Base-by-base conservation (phyloP, 192 early-diverging fungal species). In the Gonapodya sp. region DNA sequence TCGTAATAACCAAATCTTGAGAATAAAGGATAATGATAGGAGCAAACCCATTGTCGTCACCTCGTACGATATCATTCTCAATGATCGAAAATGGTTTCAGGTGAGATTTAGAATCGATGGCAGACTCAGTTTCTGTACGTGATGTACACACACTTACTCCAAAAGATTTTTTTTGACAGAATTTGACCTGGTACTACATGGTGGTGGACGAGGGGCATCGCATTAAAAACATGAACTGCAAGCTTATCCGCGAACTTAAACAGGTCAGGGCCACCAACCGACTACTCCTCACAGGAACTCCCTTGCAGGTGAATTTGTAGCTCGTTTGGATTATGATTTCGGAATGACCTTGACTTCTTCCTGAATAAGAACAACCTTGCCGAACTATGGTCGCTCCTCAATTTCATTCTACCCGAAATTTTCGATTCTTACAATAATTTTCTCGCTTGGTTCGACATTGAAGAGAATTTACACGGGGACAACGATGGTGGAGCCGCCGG, bases 181-280 rank as follows among this genome's bases (percentile, higher is more conserved):
- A 84, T 73, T 87, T 88, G 73, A 85, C 83, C 1, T 98, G 96
- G 95, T 92, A 96, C 82, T 97, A 93, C 78, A 91, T 98, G 35
- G 91, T 99, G 35, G 90, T 98, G 35, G 97, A 99, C 80, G 96
- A 99, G 87, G 97, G 95, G 1, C 97, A 99, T 84, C 92, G 96
- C 64, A 89, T 99, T 87, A 99, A 99, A 83, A 99, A 99, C 87
- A 86, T 95, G 85, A 93, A 97, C 81, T 96, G 96, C 86, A 93
- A 92, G 82, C 86, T 97, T 73, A 90, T 97, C 37, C 87, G 89
- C 1, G 96, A 97, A 73, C 87, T 99, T 35, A 97, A 96, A 81
- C 84, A 85, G 0, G 95, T 95, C 86, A 88, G 92, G 46, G 91
- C 91, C 78, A 92, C 93, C n/a, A 97, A 96, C 83, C 87, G 96